phyloP scores from a whole-genome alignment of 805 yeast species.

The Lachancea dasiensis region DNA sequence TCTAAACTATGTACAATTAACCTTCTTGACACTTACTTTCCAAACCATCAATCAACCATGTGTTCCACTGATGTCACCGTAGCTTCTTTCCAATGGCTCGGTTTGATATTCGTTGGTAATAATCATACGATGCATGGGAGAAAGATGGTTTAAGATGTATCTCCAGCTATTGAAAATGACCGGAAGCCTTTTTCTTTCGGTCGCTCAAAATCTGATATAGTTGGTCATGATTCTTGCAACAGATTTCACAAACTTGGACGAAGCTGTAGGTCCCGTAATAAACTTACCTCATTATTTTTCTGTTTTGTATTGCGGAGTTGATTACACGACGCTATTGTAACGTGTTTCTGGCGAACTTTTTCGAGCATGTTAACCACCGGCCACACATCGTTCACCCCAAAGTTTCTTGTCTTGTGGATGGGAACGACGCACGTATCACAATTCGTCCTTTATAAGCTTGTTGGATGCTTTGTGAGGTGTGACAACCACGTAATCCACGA shows the following conservation, averaged over 20 bases:
- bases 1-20: neutral
- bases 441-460: conserved; percentile 6
- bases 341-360: no score
- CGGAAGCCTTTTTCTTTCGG: conserved; percentile 31
- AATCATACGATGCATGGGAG: conserved; percentile 23
- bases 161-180: conserved; percentile 34
- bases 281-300: no score
- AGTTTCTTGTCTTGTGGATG: no score
- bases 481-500: conserved; percentile 43
- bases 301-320: neutral
- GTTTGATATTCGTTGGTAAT: conserved; percentile 23
- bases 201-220: conserved; percentile 27
- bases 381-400: no score
- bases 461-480: conserved; percentile 31
- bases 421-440: no score
- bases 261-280: no score
- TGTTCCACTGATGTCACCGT: conserved; percentile 31
- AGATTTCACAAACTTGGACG: conserved; percentile 5
- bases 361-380: no score
- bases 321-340: no score
- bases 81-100: conserved; percentile 11
- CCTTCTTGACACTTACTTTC: neutral
- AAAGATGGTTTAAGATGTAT: conserved; percentile 30
- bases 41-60: conserved; percentile 17
- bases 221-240: conserved; percentile 35